A percentile compares a stretch with the other conserved stretches of the same genome.
Conservation (phyloP, 176 grass and related monocot genomes). For the Oryza meridionalis region DNA sequence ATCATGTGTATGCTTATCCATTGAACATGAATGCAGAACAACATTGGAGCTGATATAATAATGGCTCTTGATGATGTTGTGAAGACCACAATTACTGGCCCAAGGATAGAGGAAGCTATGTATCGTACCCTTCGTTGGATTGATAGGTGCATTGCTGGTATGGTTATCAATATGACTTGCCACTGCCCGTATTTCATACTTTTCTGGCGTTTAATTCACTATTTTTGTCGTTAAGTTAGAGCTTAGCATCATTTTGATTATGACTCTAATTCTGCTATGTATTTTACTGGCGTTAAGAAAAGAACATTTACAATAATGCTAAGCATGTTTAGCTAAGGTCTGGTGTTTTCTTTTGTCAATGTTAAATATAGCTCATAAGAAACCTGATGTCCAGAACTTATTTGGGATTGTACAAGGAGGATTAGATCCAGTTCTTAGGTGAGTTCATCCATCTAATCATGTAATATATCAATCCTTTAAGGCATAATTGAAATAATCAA, state of each 20-base stretch:
- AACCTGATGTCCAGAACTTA: slow-evolving; percentile 87
- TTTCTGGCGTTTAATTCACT: neutral
- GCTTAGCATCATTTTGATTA: slow-evolving; percentile 9
- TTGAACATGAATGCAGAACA: slow-evolving; percentile 71
- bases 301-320: slow-evolving; percentile 21
- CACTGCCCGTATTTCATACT: neutral
- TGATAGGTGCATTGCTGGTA: slow-evolving; percentile 98
- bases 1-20: neutral
- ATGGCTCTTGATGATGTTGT: slow-evolving; percentile 99
- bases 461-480: slow-evolving; percentile 8
- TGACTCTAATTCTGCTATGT: slow-evolving; percentile 23
- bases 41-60: slow-evolving; percentile 99
- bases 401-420: slow-evolving; percentile 99
- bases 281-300: slow-evolving; percentile 7
- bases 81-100: slow-evolving; percentile 96
- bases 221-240: slow-evolving; percentile 20
- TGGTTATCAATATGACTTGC: neutral
- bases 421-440: slow-evolving; percentile 93
- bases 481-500: neutral
- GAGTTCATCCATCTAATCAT: slow-evolving; percentile 41
- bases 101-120: slow-evolving; percentile 97
- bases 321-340: slow-evolving; percentile 37
- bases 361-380: slow-evolving; percentile 90
- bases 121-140: slow-evolving; percentile 98
- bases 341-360: slow-evolving; percentile 29